Percentiles rank a stretch among this genome's conserved stretches.
Evolutionary conservation across 2,329 filamentous ascomycete genomes (phyloP).

Genomic region (Drechslerella coelobrocha): DNA sequence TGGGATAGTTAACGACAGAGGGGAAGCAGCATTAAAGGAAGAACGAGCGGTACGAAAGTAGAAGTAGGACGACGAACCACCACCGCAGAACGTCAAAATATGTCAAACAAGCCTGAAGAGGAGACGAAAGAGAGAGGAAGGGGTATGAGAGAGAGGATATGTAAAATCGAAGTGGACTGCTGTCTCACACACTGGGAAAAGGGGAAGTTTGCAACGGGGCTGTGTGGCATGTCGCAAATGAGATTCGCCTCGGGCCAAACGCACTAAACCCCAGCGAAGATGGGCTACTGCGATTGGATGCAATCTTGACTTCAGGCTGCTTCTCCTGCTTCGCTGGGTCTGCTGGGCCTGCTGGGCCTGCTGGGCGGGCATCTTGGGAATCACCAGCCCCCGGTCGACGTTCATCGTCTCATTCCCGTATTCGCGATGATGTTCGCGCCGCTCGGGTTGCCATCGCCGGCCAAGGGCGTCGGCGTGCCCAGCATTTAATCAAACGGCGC

Average conservation of each 20-base stretch:
- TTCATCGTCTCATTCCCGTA: too few species aligned
- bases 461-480: conserved; percentile 12
- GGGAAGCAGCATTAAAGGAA: conserved; percentile 28
- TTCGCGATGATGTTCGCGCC: too few species aligned
- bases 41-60: conserved; percentile 1
- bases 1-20: conserved; percentile 13
- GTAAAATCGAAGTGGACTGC: conserved; percentile 11
- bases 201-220: conserved; percentile 24
- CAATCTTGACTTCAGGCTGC: too few species aligned
- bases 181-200: too few species aligned
- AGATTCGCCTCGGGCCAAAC: neutral
- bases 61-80: neutral
- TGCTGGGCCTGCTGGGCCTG: too few species aligned
- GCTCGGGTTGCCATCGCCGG: too few species aligned
- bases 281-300: too few species aligned
- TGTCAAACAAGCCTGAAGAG: conserved; percentile 2
- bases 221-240: neutral
- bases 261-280: too few species aligned
- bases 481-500: neutral
- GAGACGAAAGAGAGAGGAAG: conserved; percentile 4
- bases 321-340: too few species aligned
- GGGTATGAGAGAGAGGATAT: conserved; percentile 21
- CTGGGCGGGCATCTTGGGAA: too few species aligned
- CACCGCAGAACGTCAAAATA: neutral
- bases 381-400: too few species aligned